These are phyloP conservation scores for Trametopsis cervina DNA, from an alignment of 768 basidiomycete species.

Conservation along the genomic window DNA sequence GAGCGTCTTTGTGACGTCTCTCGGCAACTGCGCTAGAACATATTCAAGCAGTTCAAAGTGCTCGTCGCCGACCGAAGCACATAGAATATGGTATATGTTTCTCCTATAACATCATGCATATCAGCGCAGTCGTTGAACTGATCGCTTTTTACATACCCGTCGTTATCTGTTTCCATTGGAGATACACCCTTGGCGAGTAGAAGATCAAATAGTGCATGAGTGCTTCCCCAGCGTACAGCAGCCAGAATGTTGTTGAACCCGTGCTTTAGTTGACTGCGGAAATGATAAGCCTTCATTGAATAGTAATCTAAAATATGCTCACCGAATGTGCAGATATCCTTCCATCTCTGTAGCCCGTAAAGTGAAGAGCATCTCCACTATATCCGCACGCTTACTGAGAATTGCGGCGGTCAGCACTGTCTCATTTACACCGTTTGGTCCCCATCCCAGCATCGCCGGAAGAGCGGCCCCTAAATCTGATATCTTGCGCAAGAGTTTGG, in stretches of 20 bases:
- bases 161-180: slow-evolving; percentile 34
- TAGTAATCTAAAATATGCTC: slow-evolving; percentile 7
- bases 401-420: slow-evolving; percentile 44
- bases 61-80: slow-evolving; percentile 21
- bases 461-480: slow-evolving; percentile 34
- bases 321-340: slow-evolving; percentile 38
- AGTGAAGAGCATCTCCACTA: slow-evolving; percentile 39
- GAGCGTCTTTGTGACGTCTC: slow-evolving; percentile 36
- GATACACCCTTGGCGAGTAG: slow-evolving; percentile 41
- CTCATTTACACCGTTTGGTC: slow-evolving; percentile 39
- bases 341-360: slow-evolving; percentile 36
- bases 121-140: background rate
- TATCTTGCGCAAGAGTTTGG: slow-evolving; percentile 34
- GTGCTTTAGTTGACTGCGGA: slow-evolving; percentile 3
- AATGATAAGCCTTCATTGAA: background rate
- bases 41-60: slow-evolving; percentile 29
- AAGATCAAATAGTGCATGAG: slow-evolving; percentile 38
- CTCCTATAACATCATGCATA: slow-evolving; percentile 31
- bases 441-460: slow-evolving; percentile 48
- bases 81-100: slow-evolving; percentile 51
- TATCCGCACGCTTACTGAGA: slow-evolving; percentile 28
- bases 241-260: slow-evolving; percentile 39
- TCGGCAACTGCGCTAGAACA: slow-evolving; percentile 43
- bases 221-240: slow-evolving; percentile 28
- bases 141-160: slow-evolving; percentile 32